Evolutionary conservation across 805 yeast genomes (phyloP).

Genomic region (Sugiyamaella chiloensis): DNA sequence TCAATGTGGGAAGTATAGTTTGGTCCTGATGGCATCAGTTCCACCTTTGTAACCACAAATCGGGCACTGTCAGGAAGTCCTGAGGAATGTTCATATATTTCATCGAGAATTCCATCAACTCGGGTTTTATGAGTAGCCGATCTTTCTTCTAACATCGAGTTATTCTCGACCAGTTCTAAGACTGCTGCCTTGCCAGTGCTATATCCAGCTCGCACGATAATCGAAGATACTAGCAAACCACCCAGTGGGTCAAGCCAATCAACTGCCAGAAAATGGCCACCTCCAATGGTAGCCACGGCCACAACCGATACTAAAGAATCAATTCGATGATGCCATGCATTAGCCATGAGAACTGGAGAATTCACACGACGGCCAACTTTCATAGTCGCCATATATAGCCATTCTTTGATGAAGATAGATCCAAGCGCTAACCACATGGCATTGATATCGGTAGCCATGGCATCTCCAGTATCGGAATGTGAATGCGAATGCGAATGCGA

Average conservation of each 20-base stretch:
- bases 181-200: constrained; percentile 67
- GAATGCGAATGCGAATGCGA: constrained; percentile 42
- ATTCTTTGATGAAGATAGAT: constrained; percentile 81
- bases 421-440: constrained; percentile 97
- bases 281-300: constrained; percentile 81
- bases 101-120: constrained; percentile 14
- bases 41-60: constrained; percentile 16
- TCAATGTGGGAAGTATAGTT: constrained; percentile 16
- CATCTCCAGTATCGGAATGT: constrained; percentile 35
- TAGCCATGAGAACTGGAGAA: constrained; percentile 88
- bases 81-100: background rate
- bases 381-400: constrained; percentile 80
- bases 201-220: constrained; percentile 82
- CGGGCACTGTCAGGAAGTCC: constrained; percentile 6
- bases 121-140: background rate
- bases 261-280: constrained; percentile 73
- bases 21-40: constrained; percentile 26
- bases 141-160: constrained; percentile 1
- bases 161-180: constrained; percentile 71
- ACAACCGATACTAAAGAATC: constrained; percentile 90
- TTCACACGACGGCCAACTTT: constrained; percentile 72
- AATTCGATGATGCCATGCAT: constrained; percentile 98
- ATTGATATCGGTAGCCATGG: constrained; percentile 63
- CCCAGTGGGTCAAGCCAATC: constrained; percentile 92
- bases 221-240: constrained; percentile 77